A percentile compares a stretch with the other conserved stretches of the same genome.
These are phyloP conservation scores for Oryza brachyantha DNA, from an alignment of 176 grass and related monocot genomes.

Conservation along the genomic window DNA sequence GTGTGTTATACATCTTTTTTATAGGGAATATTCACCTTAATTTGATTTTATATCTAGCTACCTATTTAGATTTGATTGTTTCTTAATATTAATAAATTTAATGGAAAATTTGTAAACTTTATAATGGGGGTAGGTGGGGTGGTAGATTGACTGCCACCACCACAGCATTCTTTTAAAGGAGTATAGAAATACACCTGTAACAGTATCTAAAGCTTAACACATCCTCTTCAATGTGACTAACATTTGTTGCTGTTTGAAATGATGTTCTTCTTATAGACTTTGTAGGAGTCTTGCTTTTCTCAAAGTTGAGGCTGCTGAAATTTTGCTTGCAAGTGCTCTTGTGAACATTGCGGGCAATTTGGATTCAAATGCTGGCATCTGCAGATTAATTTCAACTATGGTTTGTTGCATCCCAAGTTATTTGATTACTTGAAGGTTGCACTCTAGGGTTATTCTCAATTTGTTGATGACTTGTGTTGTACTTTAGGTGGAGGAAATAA, in stretches of 20 bases:
- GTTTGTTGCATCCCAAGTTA: conserved; percentile 31
- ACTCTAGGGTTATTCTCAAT: background rate
- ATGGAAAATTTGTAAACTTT: too few relatives aligned
- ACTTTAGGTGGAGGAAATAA: conserved; percentile 73
- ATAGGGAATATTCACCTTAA: too few relatives aligned
- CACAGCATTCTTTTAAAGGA: too few relatives aligned
- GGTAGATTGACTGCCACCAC: too few relatives aligned
- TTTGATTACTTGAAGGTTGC: conserved; percentile 22
- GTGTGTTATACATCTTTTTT: too few relatives aligned
- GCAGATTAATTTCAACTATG: conserved; percentile 67
- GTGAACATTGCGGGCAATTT: conserved; percentile 65
- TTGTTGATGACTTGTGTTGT: conserved; percentile 24
- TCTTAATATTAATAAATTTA: too few relatives aligned
- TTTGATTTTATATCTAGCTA: too few relatives aligned
- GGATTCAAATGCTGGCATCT: conserved; percentile 55
- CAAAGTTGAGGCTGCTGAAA: conserved; percentile 78
- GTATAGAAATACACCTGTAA: conserved; percentile 17
- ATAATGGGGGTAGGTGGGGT: too few relatives aligned
- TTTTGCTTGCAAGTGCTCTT: conserved; percentile 77
- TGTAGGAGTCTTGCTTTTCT: conserved; percentile 79
- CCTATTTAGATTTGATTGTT: too few relatives aligned
- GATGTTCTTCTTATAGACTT: conserved; percentile 49
- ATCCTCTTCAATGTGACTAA: conserved; percentile 25
- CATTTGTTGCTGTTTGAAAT: conserved; percentile 20
- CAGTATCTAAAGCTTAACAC: conserved; percentile 16